Evolutionary conservation across 441 rosid species (phyloP), one percentile per base, ranked within the genome.

Genomic region (Capsella rubella): DNA sequence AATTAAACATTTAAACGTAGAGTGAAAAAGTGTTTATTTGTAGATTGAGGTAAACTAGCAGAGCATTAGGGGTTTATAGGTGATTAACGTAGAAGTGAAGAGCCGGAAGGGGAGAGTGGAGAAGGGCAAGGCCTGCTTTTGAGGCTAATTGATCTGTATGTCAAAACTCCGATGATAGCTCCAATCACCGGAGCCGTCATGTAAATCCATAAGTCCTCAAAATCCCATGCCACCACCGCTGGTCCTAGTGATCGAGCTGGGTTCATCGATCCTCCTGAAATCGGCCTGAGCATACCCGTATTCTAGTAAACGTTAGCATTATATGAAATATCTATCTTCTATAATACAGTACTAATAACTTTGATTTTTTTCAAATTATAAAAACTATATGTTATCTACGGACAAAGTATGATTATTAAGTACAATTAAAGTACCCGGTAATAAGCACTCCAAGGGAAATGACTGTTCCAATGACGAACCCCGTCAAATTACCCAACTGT

Each of bases 231-330:
- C 65, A 85, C 80, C 45, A 93, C 82, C 18, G 98, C 98, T 2
- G 97, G 98, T 29, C 98, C 98, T 49, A 93, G 37, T 58, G 98
- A 93, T 65, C 98, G 85, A 45, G 94, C 97, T 3, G 98, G 98
- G 62, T 90, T 93, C 84, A 93, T 71, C 28, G 97, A 93, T 72
- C 95, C 97, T 68, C 98, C 97, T 7, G 98, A 93, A 31, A 90
- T 69, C 2, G 97, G 97, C 66, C 98, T 92, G 80, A 40, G 61
- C 69, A 59, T n/a, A 34, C 6, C 6, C 15, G 13, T 58, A 64
- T 54, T 39, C 75, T 57, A 34, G 2, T 55, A 31, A 59, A 25
- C 31, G 31, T 66, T 47, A 47, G 59, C 39, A 54, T 25, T 32
- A 49, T 8, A 21, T n/a, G 8, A 62, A 14, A 18, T 49, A 49